A percentile compares a stretch with the other conserved stretches of the same genome.
Conservation (phyloP, 2,329 filamentous ascomycete species). For the Ceratocystis harringtonii region DNA sequence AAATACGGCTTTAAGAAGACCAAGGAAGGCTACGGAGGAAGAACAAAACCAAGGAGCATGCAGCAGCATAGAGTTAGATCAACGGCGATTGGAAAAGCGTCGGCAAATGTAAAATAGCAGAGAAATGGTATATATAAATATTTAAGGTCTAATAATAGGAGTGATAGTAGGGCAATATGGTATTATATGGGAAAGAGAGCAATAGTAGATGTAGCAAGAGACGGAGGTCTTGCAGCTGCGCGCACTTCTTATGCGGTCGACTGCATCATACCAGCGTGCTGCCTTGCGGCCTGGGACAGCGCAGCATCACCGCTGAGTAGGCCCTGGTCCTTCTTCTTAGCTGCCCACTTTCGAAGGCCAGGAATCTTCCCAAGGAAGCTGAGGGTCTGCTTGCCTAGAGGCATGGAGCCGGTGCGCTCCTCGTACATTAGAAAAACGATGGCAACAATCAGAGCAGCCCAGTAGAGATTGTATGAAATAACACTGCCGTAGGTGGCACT, state of each 20-base stretch:
- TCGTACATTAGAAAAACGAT: constrained; percentile 48
- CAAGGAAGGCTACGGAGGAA: no score
- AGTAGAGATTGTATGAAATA: constrained; percentile 67
- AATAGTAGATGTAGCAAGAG: no score
- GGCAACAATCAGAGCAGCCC: constrained; percentile 50
- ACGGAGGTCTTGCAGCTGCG: neutral
- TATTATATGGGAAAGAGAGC: neutral
- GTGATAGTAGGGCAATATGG: neutral
- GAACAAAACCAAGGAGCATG: neutral
- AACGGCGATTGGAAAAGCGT: neutral
- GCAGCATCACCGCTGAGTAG: constrained; percentile 12
- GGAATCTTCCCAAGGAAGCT: constrained; percentile 10
- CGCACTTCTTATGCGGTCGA: neutral
- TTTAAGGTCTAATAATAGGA: neutral
- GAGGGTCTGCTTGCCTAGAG: constrained; percentile 22
- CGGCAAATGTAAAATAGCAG: neutral
- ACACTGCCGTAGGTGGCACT: constrained; percentile 67
- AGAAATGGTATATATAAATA: neutral
- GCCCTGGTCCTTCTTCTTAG: constrained; percentile 13
- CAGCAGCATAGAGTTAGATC: neutral
- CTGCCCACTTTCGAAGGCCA: constrained; percentile 13
- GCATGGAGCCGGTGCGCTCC: constrained; percentile 37
- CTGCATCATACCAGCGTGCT: constrained; percentile 6
- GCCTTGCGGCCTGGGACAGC: constrained; percentile 7
- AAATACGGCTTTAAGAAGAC: neutral